Conservation (phyloP, 768 basidiomycete genomes). For the Hericium erinaceus region DNA sequence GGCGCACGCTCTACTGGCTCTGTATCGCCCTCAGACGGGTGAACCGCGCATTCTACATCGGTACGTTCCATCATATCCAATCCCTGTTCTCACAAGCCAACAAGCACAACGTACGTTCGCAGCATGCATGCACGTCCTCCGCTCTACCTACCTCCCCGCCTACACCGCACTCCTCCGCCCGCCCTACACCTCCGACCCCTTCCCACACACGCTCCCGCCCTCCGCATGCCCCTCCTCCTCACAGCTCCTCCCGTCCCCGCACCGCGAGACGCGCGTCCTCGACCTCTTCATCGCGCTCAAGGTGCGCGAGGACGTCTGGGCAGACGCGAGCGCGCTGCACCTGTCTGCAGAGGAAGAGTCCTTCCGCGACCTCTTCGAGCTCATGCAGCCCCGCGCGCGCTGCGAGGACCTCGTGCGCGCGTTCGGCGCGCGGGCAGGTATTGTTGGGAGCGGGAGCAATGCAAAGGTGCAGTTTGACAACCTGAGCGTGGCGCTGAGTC, state of each 20-base stretch:
- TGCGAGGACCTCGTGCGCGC: slow-evolving; percentile 63
- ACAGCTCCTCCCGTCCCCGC: slow-evolving; percentile 32
- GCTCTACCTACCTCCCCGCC: slow-evolving; percentile 61
- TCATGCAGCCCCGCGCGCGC: slow-evolving; percentile 62
- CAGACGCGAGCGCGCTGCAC: slow-evolving; percentile 66
- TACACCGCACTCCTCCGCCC: slow-evolving; percentile 54
- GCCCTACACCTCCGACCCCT: slow-evolving; percentile 74
- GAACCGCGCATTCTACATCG: slow-evolving; percentile 58
- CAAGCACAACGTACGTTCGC: neutral
- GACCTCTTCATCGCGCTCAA: slow-evolving; percentile 77
- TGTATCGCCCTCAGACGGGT: slow-evolving; percentile 53
- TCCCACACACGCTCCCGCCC: slow-evolving; percentile 38
- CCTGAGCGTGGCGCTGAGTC: slow-evolving; percentile 12
- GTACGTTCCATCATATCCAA: slow-evolving; percentile 25
- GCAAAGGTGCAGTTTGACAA: slow-evolving; percentile 8
- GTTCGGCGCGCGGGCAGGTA: slow-evolving; percentile 32
- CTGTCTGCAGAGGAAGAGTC: slow-evolving; percentile 58
- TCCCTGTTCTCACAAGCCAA: neutral
- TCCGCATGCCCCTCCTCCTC: slow-evolving; percentile 10
- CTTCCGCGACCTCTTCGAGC: slow-evolving; percentile 73
- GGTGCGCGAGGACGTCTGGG: slow-evolving; percentile 70
- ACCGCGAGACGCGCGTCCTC: slow-evolving; percentile 67
- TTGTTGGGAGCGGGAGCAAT: slow-evolving; percentile 14
- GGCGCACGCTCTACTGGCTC: slow-evolving; percentile 68
- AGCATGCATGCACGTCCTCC: slow-evolving; percentile 78